Percentiles rank a stretch among this genome's conserved stretches.
phyloP scores from a whole-genome alignment of 768 basidiomycete species.

The Tylopilus intermedius region DNA sequence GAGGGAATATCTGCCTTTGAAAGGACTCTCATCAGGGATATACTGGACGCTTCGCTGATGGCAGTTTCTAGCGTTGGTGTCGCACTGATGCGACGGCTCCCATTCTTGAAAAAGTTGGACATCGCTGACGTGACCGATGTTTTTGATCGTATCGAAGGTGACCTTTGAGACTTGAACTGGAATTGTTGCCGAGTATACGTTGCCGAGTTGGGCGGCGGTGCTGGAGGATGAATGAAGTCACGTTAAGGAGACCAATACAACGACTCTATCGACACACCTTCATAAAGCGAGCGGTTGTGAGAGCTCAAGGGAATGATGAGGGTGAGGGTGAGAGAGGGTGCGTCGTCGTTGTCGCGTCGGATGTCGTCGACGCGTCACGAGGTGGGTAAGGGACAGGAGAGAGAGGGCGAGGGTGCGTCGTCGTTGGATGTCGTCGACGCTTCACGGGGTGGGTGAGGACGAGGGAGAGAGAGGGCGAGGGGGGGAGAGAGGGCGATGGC shows the following conservation, averaged over 20 bases:
- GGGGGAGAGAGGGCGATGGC: too few species aligned
- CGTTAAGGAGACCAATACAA: background rate
- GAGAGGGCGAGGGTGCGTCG: too few species aligned
- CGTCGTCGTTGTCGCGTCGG: too few species aligned
- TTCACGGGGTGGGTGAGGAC: too few species aligned
- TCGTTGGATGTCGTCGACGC: too few species aligned
- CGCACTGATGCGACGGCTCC: constrained; percentile 31
- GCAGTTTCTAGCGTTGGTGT: constrained; percentile 41
- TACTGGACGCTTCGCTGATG: constrained; percentile 41
- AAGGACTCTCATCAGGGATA: constrained; percentile 33
- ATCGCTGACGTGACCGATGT: constrained; percentile 49
- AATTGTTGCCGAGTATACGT: constrained; percentile 28
- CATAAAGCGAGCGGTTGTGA: constrained; percentile 25
- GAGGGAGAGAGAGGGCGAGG: too few species aligned
- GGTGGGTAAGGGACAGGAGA: too few species aligned
- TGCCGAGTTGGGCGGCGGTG: constrained; percentile 12
- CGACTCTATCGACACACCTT: constrained; percentile 5
- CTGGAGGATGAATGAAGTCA: constrained; percentile 12
- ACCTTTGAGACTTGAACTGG: constrained; percentile 33
- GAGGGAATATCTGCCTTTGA: constrained; percentile 43
- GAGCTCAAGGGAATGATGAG: constrained; percentile 48
- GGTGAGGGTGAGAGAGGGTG: too few species aligned
- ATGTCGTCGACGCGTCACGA: too few species aligned
- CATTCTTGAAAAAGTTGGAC: constrained; percentile 49
- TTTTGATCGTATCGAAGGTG: constrained; percentile 51